Evolutionary conservation across 2,329 filamentous ascomycete genomes (phyloP).

Genomic region (Teratosphaeriaceae sp.): DNA sequence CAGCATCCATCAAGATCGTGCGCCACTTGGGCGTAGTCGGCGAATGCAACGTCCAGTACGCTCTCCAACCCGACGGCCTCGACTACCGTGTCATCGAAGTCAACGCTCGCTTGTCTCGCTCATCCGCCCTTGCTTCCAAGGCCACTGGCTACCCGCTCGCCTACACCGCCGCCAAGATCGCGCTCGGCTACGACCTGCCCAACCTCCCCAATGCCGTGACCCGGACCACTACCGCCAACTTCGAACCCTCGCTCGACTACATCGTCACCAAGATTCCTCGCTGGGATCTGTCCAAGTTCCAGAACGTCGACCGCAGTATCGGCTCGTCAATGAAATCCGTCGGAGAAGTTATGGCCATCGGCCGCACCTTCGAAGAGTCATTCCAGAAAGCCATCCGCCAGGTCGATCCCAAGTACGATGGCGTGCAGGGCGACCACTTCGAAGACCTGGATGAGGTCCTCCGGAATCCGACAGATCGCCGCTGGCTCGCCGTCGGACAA

Average conservation of each 20-base stretch:
- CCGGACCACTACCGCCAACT: constrained; percentile 97
- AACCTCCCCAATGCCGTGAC: constrained; percentile 97
- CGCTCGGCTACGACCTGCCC: constrained; percentile 87
- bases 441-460: constrained; percentile 87
- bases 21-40: constrained; percentile 94
- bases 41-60: constrained; percentile 98
- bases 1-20: constrained; percentile 96
- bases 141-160: constrained; percentile 95
- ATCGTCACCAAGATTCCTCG: constrained; percentile 98
- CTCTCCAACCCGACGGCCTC: constrained; percentile 88
- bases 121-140: constrained; percentile 94
- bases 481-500: constrained; percentile 95
- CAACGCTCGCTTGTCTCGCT: constrained; percentile 96
- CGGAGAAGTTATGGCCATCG: constrained; percentile 98
- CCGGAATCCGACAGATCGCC: constrained; percentile 86
- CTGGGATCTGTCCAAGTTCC: constrained; percentile 98
- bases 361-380: constrained; percentile 95
- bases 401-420: constrained; percentile 85
- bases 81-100: constrained; percentile 99
- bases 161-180: constrained; percentile 97
- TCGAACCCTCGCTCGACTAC: constrained; percentile 95
- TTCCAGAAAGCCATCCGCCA: constrained; percentile 98
- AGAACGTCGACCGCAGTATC: constrained; percentile 96
- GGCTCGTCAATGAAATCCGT: constrained; percentile 99
- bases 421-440: constrained; percentile 93